Evolutionary conservation across 2,329 filamentous ascomycete species (phyloP).

Genomic region (Coniochaeta ligniaria): DNA sequence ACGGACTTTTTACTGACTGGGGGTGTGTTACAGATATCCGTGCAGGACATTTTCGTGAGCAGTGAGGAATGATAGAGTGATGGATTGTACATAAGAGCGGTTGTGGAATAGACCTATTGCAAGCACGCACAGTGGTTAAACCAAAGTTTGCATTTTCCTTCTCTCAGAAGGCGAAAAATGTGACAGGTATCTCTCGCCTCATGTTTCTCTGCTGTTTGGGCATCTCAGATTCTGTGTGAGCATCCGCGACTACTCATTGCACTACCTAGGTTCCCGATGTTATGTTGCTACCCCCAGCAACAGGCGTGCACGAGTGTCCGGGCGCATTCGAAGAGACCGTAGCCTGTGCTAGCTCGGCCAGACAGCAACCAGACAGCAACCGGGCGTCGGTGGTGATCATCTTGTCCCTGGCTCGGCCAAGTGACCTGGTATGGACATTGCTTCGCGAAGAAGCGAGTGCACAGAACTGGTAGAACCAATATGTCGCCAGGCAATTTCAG

Average conservation of each 20-base stretch:
- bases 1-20: constrained; percentile 16
- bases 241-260: neutral
- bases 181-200: neutral
- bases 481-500: neutral
- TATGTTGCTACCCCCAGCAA: neutral
- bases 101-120: neutral
- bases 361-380: neutral
- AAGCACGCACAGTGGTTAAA: neutral
- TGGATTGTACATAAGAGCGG: constrained; percentile 18
- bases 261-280: neutral
- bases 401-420: too few species aligned
- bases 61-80: constrained; percentile 6
- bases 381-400: too few species aligned
- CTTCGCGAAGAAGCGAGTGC: neutral
- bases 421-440: too few species aligned
- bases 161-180: neutral
- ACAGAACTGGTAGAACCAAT: neutral
- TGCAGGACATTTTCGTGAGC: constrained; percentile 54
- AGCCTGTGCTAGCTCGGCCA: neutral
- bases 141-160: neutral
- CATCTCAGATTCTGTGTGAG: neutral
- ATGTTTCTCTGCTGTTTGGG: neutral
- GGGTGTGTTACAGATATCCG: constrained; percentile 44
- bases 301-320: neutral
- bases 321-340: neutral